Evolutionary conservation across 2,329 filamentous ascomycete genomes (phyloP), one percentile per base, ranked within the genome.

Genomic region (Aspergillus brasiliensis): DNA sequence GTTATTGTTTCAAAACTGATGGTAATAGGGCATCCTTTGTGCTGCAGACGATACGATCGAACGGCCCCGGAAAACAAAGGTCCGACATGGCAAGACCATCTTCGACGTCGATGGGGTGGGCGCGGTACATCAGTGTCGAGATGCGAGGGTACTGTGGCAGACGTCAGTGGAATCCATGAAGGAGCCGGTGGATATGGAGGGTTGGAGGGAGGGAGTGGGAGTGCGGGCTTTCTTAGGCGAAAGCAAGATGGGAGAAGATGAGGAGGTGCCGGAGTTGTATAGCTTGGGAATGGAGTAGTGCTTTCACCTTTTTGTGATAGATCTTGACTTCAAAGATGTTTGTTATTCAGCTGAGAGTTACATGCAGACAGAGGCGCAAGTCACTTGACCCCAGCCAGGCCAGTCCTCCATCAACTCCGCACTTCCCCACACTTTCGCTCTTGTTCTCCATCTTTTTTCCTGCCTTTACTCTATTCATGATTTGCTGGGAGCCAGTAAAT

Each of bases 31-130:
- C 1, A 59, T 66, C 5, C 52, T 65, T 10, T 66, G 64, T 44
- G 56, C 57, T 5, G 64, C 58, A 7, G 64, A 66, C 23, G 64
- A 66, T 28, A 62, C 64, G 4, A 40, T 64, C 25, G 62, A 66
- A 44, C 23, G 27, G 17, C 51, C 62, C n/a, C 46, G 46, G 3
- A 53, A 51, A 17, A 54, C 56, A 7, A n/a, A 40, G 2, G 11
- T 48, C 13, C 5, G 8, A 2, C 27, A 51, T 27, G 60, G 56
- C 0, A 42, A 51, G 40, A 37, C 49, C 5, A 57, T 46, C 13
- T 62, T 57, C 46, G 15, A 54, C 21, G 27, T 62, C 19, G 57
- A 62, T 46, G 60, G 62, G 8, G 58, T 54, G 7, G 62, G 62
- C 3, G 47, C 51, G 7, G 21, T 51, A 11, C 62, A 64, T 37